A percentile compares a stretch with the other conserved stretches of the same genome.
Evolutionary conservation across 2,329 filamentous ascomycete genomes (phyloP).

Genomic region (Cordyceps cicadae): DNA sequence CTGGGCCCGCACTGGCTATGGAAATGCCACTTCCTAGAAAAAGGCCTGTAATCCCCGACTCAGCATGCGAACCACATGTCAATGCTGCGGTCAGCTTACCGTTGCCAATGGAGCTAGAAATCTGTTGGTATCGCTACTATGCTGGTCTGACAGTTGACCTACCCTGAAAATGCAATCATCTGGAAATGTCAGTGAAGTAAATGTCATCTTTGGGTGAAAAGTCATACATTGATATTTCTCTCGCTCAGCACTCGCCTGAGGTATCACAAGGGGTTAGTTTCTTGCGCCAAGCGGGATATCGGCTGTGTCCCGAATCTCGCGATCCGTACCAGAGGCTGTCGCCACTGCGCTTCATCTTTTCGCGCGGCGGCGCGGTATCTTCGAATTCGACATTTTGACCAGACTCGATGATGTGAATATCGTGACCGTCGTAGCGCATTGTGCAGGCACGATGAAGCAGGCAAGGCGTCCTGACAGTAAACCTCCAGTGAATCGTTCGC

Average conservation of each 20-base stretch:
- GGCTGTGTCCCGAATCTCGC: background rate
- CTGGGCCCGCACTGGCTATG: constrained; percentile 31
- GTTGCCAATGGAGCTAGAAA: constrained; percentile 25
- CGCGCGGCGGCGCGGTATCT: background rate
- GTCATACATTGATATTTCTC: constrained; percentile 30
- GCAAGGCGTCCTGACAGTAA: background rate
- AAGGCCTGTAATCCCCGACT: constrained; percentile 20
- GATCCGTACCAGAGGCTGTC: constrained; percentile 8
- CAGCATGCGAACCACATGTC: background rate
- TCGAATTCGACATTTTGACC: constrained; percentile 4
- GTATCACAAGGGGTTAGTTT: background rate
- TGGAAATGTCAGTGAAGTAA: constrained; percentile 15
- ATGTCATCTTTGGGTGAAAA: background rate
- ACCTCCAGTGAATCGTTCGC: background rate
- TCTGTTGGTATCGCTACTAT: background rate
- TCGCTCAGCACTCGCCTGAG: constrained; percentile 31
- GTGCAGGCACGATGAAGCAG: background rate
- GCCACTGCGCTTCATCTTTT: constrained; percentile 9
- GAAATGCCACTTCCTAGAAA: constrained; percentile 33
- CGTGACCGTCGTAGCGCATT: background rate
- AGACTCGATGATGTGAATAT: constrained; percentile 8
- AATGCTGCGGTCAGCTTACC: constrained; percentile 18
- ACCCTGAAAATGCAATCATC: constrained; percentile 39
- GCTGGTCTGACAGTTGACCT: constrained; percentile 12
- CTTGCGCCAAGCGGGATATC: background rate